Evolutionary conservation across 2,329 filamentous ascomycete species (phyloP).

Genomic region (Apiospora hydei): DNA sequence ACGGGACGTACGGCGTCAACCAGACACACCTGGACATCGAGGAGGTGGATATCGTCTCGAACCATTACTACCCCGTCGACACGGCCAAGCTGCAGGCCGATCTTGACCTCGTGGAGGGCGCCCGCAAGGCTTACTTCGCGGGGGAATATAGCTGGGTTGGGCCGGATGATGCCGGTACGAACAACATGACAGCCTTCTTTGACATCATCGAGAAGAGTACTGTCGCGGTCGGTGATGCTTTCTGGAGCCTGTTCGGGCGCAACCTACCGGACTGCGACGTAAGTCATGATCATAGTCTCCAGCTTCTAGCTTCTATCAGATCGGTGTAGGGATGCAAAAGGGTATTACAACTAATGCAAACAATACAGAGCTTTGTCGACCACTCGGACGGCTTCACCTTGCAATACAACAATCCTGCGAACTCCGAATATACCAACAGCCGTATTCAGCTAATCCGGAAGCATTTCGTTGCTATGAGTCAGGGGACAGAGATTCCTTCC

Average conservation of each 20-base stretch:
- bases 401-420: conserved; percentile 53
- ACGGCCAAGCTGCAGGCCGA: conserved; percentile 47
- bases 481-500: conserved; percentile 38
- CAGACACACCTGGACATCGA: conserved; percentile 48
- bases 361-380: conserved; percentile 48
- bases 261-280: conserved; percentile 53
- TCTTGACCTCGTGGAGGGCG: conserved; percentile 45
- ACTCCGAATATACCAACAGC: conserved; percentile 45
- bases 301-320: neutral
- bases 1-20: conserved; percentile 58
- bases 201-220: conserved; percentile 47
- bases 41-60: conserved; percentile 54
- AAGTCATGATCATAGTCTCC: conserved; percentile 29
- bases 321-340: too few species aligned
- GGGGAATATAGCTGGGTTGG: conserved; percentile 57
- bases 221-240: conserved; percentile 49
- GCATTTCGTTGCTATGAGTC: conserved; percentile 51
- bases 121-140: conserved; percentile 50
- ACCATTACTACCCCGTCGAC: conserved; percentile 56
- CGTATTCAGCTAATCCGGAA: conserved; percentile 51
- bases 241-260: conserved; percentile 56
- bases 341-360: neutral
- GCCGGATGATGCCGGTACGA: conserved; percentile 33
- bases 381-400: conserved; percentile 53
- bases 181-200: conserved; percentile 49